Base-by-base conservation (phyloP, 2,329 filamentous ascomycete species). In the Fusarium austroafricanum region DNA sequence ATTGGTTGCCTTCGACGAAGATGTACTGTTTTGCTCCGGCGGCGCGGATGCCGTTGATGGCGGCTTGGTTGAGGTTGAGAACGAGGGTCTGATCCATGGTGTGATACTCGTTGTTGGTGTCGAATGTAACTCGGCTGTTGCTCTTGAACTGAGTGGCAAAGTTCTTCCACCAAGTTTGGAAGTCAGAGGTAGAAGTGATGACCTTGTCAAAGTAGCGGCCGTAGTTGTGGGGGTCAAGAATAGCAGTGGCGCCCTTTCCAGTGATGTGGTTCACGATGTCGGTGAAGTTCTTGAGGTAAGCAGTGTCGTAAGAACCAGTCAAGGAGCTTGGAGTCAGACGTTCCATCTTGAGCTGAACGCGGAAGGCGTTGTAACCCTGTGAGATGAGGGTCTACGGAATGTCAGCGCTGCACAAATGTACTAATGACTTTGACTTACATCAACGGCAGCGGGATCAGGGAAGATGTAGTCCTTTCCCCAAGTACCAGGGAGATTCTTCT, bases 51-150 rank as follows among this genome's bases (percentile, higher is more conserved):
- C 83, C 86, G 72, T 89, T 76, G 70, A 90, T 89, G 55, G 87
- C 88, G 10, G 86, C 87, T 75, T 90, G 88, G 81, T 90, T 90
- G 44, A 90, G 83, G 69, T 84, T 78, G 10, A 86, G 77, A 10
- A 90, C 87, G 5, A 89, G 83, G 2, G 75, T 76, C 74, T 89
- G 86, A 73, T 87, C 84, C 83, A 89, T 87, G 73, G 83, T 83
- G 76, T 90, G 79, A 76, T 87, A 89, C 79, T 90, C 88, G 76
- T 90, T 90, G 83, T 90, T 90, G 63, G 86, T 89, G 77, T 90
- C 87, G 68, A 89, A 90, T 73, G 90, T 82, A 70, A 90, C 86
- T 26, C 81, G 81, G 44, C 76, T 71, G 78, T 90, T 87, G 73
- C 74, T 73, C 65, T 79, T 81, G 76, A 88, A 90, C 54, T 81